These are phyloP conservation scores for Lignosus rhinocerotis DNA, from an alignment of 1,284 basidiomycete genomes.

Conservation along the genomic window DNA sequence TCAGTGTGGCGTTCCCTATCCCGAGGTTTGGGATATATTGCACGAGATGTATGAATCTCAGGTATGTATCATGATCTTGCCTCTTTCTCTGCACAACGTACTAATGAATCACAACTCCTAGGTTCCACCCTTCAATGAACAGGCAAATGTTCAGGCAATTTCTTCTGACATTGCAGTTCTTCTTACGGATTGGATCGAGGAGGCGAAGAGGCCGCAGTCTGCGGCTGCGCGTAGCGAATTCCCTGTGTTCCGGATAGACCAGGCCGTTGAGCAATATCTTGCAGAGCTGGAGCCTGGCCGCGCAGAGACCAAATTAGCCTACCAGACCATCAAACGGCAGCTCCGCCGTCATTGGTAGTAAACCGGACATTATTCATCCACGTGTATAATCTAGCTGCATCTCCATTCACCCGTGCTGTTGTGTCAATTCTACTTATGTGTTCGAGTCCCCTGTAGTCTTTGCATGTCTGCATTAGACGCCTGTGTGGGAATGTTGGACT, in stretches of 20 bases:
- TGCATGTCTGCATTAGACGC: too few species aligned
- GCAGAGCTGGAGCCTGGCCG: constrained; percentile 61
- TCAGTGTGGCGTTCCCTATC: constrained; percentile 75
- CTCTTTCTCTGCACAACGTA: background rate
- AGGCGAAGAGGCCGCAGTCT: constrained; percentile 63
- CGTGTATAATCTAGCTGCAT: background rate
- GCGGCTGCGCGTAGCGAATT: constrained; percentile 55
- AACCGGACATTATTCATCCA: constrained; percentile 4
- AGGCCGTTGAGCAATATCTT: constrained; percentile 70
- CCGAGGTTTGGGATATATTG: constrained; percentile 81
- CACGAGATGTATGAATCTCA: constrained; percentile 88
- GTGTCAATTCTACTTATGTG: background rate
- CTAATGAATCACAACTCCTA: constrained; percentile 31
- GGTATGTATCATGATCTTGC: constrained; percentile 42
- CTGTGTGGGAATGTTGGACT: too few species aligned
- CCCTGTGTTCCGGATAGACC: constrained; percentile 73
- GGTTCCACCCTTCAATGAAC: constrained; percentile 83
- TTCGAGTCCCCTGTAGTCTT: too few species aligned
- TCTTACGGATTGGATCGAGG: constrained; percentile 75
- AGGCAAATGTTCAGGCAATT: constrained; percentile 73
- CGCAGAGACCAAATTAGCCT: constrained; percentile 58
- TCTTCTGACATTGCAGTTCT: constrained; percentile 78
- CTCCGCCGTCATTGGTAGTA: constrained; percentile 56
- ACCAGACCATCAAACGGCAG: constrained; percentile 69
- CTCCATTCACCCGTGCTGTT: background rate